These are phyloP conservation scores for Agrostemma githago DNA, from an alignment of 148 eudicot genomes.

Conservation along the genomic window DNA sequence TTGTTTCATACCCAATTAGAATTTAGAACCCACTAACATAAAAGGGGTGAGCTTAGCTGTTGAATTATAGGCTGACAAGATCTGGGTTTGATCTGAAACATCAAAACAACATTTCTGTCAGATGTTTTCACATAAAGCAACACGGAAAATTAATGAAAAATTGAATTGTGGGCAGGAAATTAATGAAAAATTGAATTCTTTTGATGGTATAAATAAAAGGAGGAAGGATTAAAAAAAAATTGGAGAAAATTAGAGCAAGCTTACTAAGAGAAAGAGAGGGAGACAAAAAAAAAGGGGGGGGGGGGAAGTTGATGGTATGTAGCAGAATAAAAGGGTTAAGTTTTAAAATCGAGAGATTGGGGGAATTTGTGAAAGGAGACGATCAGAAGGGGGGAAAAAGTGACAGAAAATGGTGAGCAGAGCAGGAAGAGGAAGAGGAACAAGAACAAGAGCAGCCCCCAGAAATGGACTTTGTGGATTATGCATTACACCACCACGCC, in stretches of 20 bases:
- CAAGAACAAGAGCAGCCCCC: not conserved
- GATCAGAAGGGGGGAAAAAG: not conserved
- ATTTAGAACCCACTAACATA: slow-evolving; percentile 14
- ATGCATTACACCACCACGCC: slow-evolving; percentile 11
- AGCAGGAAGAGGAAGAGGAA: no score
- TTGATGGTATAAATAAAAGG: not conserved
- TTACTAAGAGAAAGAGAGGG: slow-evolving; percentile 21
- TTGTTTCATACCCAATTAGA: slow-evolving; percentile 15
- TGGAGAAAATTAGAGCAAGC: slow-evolving; percentile 11
- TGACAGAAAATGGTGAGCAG: slow-evolving; percentile 24
- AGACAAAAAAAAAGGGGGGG: not conserved
- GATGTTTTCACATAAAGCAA: slow-evolving; percentile 6
- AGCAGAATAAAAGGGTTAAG: slow-evolving; percentile 9
- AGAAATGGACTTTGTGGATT: slow-evolving; percentile 33
- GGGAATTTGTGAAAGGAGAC: slow-evolving; percentile 1
- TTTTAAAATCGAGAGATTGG: slow-evolving; percentile 13
- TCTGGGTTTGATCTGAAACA: slow-evolving; percentile 62
- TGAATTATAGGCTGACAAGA: slow-evolving; percentile 35
- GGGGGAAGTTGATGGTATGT: slow-evolving; percentile 21
- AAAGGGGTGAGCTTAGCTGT: slow-evolving; percentile 26
- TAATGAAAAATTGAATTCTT: not conserved
- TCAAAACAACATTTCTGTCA: slow-evolving; percentile 37
- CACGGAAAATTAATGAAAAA: not conserved
- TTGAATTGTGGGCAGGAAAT: not conserved
- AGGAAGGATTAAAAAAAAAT: not conserved